phyloP scores from a whole-genome alignment of 352 stramenopile genomes.

The Lagenidium giganteum region DNA sequence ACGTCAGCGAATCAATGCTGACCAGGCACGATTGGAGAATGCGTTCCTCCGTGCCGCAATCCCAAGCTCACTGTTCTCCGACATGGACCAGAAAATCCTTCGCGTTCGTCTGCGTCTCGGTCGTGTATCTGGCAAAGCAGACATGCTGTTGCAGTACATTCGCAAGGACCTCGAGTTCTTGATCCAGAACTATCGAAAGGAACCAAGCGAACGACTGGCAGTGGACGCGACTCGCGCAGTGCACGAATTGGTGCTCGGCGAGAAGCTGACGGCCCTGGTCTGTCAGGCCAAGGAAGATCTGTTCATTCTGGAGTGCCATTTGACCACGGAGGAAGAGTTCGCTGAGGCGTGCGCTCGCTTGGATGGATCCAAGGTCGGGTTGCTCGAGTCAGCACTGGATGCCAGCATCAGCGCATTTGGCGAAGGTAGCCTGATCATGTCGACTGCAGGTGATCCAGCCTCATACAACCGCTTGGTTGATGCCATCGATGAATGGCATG shows the following conservation, averaged over 20 bases:
- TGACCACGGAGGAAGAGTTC: slow-evolving; percentile 65
- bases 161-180: slow-evolving; percentile 62
- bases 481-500: slow-evolving; percentile 40
- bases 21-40: slow-evolving; percentile 64
- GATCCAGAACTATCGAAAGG: slow-evolving; percentile 32
- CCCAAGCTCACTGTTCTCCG: slow-evolving; percentile 64
- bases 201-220: slow-evolving; percentile 18
- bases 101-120: slow-evolving; percentile 66
- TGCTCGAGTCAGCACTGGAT: slow-evolving; percentile 57
- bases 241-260: slow-evolving; percentile 50
- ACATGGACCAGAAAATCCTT: slow-evolving; percentile 70
- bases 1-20: slow-evolving; percentile 58
- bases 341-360: slow-evolving; percentile 25
- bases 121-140: slow-evolving; percentile 58
- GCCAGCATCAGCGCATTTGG: slow-evolving; percentile 43
- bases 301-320: slow-evolving; percentile 69
- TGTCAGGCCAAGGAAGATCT: slow-evolving; percentile 65
- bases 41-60: slow-evolving; percentile 64
- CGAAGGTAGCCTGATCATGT: slow-evolving; percentile 44
- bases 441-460: slow-evolving; percentile 25
- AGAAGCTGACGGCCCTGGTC: slow-evolving; percentile 52
- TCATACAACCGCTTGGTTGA: slow-evolving; percentile 48
- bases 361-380: slow-evolving; percentile 29
- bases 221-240: slow-evolving; percentile 30
- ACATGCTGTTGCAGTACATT: slow-evolving; percentile 63